A percentile compares a stretch with the other conserved stretches of the same genome.
These are phyloP conservation scores for Lasiosphaeris hirsuta DNA, from an alignment of 495 filamentous ascomycete species.

Conservation along the genomic window DNA sequence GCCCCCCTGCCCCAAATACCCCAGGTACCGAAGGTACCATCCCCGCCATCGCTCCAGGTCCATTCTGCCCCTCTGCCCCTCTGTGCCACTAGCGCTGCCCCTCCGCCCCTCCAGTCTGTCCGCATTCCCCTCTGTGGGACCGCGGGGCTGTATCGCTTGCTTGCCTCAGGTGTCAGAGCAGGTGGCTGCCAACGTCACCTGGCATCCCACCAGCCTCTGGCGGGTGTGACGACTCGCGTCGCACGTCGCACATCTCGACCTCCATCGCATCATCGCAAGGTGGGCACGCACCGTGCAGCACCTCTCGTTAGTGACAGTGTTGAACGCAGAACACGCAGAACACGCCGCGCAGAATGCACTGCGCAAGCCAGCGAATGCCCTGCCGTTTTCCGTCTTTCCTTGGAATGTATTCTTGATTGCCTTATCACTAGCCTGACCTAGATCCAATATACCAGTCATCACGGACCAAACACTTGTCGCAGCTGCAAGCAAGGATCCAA, in stretches of 20 bases:
- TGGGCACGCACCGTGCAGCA: constrained; percentile 2
- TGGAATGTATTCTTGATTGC: background rate
- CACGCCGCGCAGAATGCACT: too few relatives aligned
- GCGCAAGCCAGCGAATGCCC: background rate
- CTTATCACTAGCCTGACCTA: background rate
- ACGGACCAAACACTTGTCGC: constrained; percentile 8
- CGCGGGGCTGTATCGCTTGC: too few relatives aligned
- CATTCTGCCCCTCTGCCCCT: too few relatives aligned
- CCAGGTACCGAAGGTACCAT: too few relatives aligned
- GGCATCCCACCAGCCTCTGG: constrained; percentile 2
- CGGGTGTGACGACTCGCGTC: constrained; percentile 18
- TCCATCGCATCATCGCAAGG: background rate
- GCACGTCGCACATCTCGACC: constrained; percentile 6
- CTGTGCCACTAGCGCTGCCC: too few relatives aligned
- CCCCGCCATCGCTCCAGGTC: too few relatives aligned
- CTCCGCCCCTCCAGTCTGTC: too few relatives aligned
- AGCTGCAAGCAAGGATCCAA: constrained; percentile 4
- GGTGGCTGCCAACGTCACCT: background rate
- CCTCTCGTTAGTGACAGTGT: background rate
- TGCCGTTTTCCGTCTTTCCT: background rate
- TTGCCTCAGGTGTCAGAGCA: too few relatives aligned
- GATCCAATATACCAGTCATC: background rate
- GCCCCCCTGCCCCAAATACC: too few relatives aligned
- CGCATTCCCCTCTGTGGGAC: too few relatives aligned
- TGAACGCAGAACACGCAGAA: background rate